Base-by-base conservation (phyloP, 2,329 filamentous ascomycete species). In the Fusarium euwallaceae region DNA sequence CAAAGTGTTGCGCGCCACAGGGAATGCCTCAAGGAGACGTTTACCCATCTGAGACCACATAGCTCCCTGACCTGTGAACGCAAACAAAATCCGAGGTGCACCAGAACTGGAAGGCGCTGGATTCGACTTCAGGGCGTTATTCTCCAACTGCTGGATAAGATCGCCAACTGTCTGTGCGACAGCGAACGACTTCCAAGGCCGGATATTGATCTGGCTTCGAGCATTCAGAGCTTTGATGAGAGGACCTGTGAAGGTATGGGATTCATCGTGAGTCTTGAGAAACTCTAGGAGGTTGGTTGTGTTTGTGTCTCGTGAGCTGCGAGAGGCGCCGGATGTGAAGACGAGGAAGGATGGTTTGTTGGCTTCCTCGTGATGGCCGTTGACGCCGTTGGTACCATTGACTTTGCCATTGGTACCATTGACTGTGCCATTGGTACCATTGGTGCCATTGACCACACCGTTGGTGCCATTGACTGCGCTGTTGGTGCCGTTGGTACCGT, bases 1-100 rank as follows among this genome's bases (percentile, higher is more conserved):
- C 6, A 77, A 66, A n/a, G 71, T 76, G 3, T 76, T 69, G 12
- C 68, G 75, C 14, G 75, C 75, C 24, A 77, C 68, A 20, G 75
- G 75, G 58, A 74, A 77, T 34, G 68, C 66, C 53, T 77, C 66
- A 1, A 77, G 55, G 5, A 77, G 75, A 17, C 73, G 70, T 51
- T 72, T 77, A 2, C 74, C 74, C 74, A 76, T 76, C 48, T 75
- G 74, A 0, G 74, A 73, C 74, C 74, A 76, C 56, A 75, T 77
- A 4, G 74, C 74, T 61, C 74, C 74, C 45, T 76, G 74, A 0
- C 74, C 74, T 0, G 74, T 76, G 61, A 76, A 76, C 37, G 71
- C 48, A 32, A 77, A 77, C 1, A 77, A 48, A 6, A 72, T 24
- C 4, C 56, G 59, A 4, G 71, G 63, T 1, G 59, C 39, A 8